Conservation (phyloP, 139 green algal species). For the Choricystis sp. region DNA sequence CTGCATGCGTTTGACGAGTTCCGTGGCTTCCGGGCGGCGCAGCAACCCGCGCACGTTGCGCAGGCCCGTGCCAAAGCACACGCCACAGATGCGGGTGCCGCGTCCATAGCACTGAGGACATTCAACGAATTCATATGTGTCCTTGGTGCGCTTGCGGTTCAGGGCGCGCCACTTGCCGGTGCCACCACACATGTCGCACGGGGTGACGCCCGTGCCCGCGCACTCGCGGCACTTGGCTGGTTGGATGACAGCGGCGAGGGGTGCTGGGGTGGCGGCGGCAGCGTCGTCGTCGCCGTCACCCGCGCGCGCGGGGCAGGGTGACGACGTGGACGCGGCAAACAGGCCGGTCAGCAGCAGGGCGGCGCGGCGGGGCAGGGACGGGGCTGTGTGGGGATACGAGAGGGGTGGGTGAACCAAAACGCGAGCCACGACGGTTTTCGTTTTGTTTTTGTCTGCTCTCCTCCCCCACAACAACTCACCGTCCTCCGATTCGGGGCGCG, state of each 20-base stretch:
- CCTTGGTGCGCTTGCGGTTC: conserved; percentile 63
- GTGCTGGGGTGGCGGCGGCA: too few relatives aligned
- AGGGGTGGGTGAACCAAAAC: too few relatives aligned
- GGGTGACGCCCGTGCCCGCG: conserved; percentile 46
- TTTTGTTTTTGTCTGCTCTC: too few relatives aligned
- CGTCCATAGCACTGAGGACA: conserved; percentile 92
- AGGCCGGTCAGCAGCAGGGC: too few relatives aligned
- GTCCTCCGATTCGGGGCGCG: too few relatives aligned
- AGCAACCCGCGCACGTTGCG: conserved; percentile 83
- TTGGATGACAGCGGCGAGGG: not conserved
- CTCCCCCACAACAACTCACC: too few relatives aligned
- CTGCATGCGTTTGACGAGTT: conserved; percentile 89
- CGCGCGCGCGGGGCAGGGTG: too few relatives aligned
- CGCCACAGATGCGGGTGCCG: conserved; percentile 75
- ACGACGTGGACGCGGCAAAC: too few relatives aligned
- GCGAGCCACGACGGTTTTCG: too few relatives aligned
- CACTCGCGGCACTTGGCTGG: conserved; percentile 55
- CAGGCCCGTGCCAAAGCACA: conserved; percentile 91
- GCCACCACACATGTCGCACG: conserved; percentile 96
- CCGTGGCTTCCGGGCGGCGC: conserved; percentile 69
- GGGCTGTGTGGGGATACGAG: too few relatives aligned
- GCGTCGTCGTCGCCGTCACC: too few relatives aligned
- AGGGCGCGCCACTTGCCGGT: conserved; percentile 96
- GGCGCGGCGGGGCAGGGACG: too few relatives aligned
- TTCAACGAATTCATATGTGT: conserved; percentile 96